Base-by-base conservation (phyloP, 768 basidiomycete genomes). In the Calocybe cyanea region DNA sequence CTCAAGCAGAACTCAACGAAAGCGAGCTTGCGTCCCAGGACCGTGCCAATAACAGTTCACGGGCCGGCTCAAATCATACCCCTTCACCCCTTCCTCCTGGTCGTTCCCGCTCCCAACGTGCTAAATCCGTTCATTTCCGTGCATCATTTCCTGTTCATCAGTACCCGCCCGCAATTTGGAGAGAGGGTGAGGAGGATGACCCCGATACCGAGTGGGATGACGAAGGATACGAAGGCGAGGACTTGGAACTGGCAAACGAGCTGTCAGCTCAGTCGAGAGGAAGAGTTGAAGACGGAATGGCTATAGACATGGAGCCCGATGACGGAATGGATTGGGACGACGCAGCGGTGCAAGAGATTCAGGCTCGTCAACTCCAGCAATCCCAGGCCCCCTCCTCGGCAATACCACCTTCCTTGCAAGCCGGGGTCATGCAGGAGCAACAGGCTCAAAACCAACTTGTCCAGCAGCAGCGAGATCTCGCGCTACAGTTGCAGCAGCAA, bases 301-400 rank as follows among this genome's bases (percentile, higher is more conserved):
- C 41, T 43, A 36, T 45, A 13, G 58, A 63, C 43, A 78, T 84
- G 73, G 85, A 87, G 42, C 78, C 77, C 0, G 90, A 92, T 49
- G 92, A 93, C 56, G 86, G 83, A 2, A 88, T 94, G 80, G 76
- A 78, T 49, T 94, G 93, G 92, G 91, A 92, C 38, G 87, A 91
- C 43, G 64, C 71, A 30, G 76, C 72, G 9, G 81, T 78, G 2
- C 79, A 77, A 43, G 71, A 74, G 35, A 72, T 74, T 51, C 75
- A 73, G 43, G 62, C 59, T 11, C 63, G 55, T 10, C 63, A 57
- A 38, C 57, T 51, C 20, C 49, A 56, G n/a, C 9, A 8, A 43
- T 46, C 59, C 49, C 38, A 46, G 13, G 58, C 50, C 35, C 54
- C 63, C 10, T 20, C 53, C 34, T 30, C 58, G 49, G 46, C 53